These are phyloP conservation scores for Podospora didyma DNA, from an alignment of 495 filamentous ascomycete genomes.

Conservation along the genomic window DNA sequence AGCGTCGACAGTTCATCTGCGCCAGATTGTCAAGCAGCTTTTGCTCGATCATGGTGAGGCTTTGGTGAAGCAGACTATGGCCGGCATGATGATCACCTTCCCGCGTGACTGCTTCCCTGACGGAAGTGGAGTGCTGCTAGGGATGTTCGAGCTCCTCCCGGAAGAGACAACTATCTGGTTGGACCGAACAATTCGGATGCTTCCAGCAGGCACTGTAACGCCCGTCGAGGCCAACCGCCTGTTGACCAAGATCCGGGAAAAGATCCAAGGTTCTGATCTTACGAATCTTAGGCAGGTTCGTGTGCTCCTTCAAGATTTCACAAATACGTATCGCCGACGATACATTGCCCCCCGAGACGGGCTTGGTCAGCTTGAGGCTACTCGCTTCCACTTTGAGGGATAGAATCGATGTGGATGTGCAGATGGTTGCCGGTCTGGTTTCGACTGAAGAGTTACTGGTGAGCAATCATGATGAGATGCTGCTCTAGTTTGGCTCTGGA, in stretches of 20 bases:
- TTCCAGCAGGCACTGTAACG: conserved; percentile 77
- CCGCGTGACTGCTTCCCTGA: conserved; percentile 92
- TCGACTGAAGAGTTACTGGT: too few relatives aligned
- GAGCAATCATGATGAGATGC: too few relatives aligned
- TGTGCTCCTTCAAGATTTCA: conserved; percentile 89
- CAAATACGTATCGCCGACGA: conserved; percentile 83
- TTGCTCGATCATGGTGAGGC: conserved; percentile 67
- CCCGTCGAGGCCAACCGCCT: conserved; percentile 57
- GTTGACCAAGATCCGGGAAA: conserved; percentile 60
- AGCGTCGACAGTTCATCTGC: conserved; percentile 51
- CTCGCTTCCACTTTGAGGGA: conserved; percentile 77
- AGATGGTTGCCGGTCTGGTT: too few relatives aligned
- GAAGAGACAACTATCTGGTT: conserved; percentile 74
- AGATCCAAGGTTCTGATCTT: conserved; percentile 62
- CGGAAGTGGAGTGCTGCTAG: conserved; percentile 85
- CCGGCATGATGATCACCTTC: conserved; percentile 99
- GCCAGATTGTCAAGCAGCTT: conserved; percentile 66
- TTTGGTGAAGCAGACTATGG: conserved; percentile 79
- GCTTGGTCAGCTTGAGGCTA: conserved; percentile 76
- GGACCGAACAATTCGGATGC: conserved; percentile 72
- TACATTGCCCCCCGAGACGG: conserved; percentile 95
- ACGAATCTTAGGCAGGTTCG: conserved; percentile 68
- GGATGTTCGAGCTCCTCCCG: conserved; percentile 82
- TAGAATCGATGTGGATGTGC: conserved; percentile 18
- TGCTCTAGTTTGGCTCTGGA: too few relatives aligned